Conservation (phyloP, 306 rosid genomes). For the Dicorynia guianensis region DNA sequence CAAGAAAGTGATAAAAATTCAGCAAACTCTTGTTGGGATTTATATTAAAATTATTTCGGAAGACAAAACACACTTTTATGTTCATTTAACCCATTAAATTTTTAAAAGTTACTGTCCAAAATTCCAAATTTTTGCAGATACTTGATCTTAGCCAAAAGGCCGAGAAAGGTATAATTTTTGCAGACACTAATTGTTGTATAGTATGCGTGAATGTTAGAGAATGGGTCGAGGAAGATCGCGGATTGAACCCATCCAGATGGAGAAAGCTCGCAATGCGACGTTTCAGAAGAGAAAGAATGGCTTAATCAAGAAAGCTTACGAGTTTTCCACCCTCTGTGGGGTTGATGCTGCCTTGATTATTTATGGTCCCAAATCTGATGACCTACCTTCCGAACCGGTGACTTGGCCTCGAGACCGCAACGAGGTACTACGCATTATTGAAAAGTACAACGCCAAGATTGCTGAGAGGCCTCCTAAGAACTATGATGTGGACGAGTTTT, state of each 20-base stretch:
- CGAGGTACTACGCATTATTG: background rate
- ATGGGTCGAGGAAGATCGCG: conserved; percentile 38
- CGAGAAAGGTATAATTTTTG: no score
- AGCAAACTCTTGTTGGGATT: no score
- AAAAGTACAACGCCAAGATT: background rate
- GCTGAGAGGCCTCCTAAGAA: background rate
- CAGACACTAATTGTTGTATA: no score
- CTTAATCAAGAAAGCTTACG: conserved; percentile 17
- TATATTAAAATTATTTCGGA: no score
- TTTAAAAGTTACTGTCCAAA: no score
- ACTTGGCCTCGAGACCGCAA: conserved; percentile 11
- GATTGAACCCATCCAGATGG: background rate
- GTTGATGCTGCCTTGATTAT: background rate
- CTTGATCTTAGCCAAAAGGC: no score
- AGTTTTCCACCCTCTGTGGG: conserved; percentile 24
- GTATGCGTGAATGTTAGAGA: background rate
- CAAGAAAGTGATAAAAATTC: no score
- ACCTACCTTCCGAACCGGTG: background rate
- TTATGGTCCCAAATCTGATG: background rate
- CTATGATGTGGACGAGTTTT: conserved; percentile 12
- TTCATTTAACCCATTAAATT: no score
- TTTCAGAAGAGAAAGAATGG: conserved; percentile 30
- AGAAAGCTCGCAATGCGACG: background rate
- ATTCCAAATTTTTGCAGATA: no score
- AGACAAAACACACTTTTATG: no score